Evolutionary conservation across 345 rosid species (phyloP), one percentile per base, ranked within the genome.

Genomic region (Noccaea caerulescens): DNA sequence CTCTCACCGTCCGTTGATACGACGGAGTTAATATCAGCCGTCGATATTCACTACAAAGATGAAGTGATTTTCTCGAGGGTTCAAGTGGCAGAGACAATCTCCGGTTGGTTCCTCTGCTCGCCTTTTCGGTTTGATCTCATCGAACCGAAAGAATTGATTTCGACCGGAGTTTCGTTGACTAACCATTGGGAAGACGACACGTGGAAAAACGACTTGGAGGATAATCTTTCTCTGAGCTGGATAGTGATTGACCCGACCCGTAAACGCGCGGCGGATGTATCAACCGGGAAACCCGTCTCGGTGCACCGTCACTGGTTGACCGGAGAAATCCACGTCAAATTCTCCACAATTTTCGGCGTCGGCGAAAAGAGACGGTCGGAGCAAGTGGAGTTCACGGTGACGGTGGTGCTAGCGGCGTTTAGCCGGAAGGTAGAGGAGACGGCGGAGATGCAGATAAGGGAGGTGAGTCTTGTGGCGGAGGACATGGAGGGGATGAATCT

Each of bases 301-400:
- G 92, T 83, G 45, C 75, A 81, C 58, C 80, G 87, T 64, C 90
- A 83, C 79, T 88, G 98, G 98, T 66, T 88, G 55, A 79, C 88
- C 2, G 89, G 88, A 3, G 87, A 88, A n/a, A 76, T 85, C 36
- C 79, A 76, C 78, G 81, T 75, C 58, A 70, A 54, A 58, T 92
- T 76, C 49, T 82, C 84, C 49, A 69, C 73, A 7, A 62, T 89
- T 46, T 54, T 72, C 0, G 11, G 76, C 45, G 81, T 20, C 43
- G 2, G 72, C 0, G 33, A 82, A 2, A 25, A 25, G 27, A 25
- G 3, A 25, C 27, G 27, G 27, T 25, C 27, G 76, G 54, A 34
- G 77, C 34, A n/a, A 0, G 89, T 80, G 59, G 77, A 77, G 79
- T 79, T 81, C 33, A 76, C 49, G 56, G 80, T 82, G 68, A 70